phyloP scores from a whole-genome alignment of 202 grass and related monocot species.

The Setaria viridis region DNA sequence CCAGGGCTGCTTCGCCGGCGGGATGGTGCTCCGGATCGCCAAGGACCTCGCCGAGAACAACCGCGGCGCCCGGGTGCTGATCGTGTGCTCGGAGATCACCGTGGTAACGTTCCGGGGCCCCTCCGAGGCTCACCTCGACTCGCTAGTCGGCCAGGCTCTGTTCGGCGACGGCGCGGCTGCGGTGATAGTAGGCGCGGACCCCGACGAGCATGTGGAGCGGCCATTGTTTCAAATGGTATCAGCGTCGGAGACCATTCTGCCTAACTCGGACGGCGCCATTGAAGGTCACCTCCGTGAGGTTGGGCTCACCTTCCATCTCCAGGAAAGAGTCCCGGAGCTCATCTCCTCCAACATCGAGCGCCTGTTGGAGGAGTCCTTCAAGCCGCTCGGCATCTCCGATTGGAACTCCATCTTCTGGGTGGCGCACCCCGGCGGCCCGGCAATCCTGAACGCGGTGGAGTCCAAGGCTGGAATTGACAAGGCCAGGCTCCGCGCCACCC shows the following conservation, averaged over 20 bases:
- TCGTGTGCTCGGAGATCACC: no score
- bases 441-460: constrained; percentile 54
- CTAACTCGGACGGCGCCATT: constrained; percentile 67
- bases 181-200: constrained; percentile 59
- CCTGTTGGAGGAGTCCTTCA: constrained; percentile 32
- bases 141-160: constrained; percentile 57
- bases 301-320: constrained; percentile 63
- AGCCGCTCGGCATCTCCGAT: constrained; percentile 30
- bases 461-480: constrained; percentile 48
- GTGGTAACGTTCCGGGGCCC: no score
- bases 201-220: constrained; percentile 19
- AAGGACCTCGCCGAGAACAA: no score
- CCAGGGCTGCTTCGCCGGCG: no score
- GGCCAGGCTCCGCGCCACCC: constrained; percentile 45
- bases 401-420: constrained; percentile 63
- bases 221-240: constrained; percentile 54
- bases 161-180: constrained; percentile 67
- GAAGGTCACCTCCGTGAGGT: constrained; percentile 60
- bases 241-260: constrained; percentile 53
- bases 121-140: no score
- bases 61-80: no score
- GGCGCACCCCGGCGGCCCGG: constrained; percentile 47
- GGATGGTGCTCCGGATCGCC: no score
- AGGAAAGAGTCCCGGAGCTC: constrained; percentile 53
- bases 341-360: constrained; percentile 59